Evolutionary conservation across 306 rosid species (phyloP).

Genomic region (Medicago ruthenica): DNA sequence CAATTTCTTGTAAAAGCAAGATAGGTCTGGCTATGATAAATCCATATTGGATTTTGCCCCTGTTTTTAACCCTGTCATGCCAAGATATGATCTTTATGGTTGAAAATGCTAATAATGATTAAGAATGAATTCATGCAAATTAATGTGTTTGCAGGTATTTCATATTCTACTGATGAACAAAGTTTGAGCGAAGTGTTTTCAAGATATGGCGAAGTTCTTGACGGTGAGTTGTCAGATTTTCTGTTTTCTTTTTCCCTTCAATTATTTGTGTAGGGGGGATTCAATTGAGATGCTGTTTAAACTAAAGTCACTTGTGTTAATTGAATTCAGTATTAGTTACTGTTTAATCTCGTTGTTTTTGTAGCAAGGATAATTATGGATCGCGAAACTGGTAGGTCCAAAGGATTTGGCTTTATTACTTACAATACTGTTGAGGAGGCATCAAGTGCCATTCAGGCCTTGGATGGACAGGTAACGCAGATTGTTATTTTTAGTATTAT

Average conservation of each 20-base stretch:
- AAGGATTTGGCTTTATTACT: constrained; percentile 89
- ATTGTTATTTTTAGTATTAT: constrained; percentile 9
- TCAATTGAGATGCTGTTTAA: neutral
- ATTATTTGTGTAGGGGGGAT: neutral
- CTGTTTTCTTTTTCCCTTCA: neutral
- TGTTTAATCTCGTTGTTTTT: constrained; percentile 37
- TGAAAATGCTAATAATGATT: neutral
- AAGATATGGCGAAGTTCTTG: constrained; percentile 77
- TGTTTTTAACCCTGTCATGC: neutral
- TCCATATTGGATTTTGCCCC: neutral
- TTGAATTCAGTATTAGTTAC: neutral
- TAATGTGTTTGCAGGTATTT: constrained; percentile 63
- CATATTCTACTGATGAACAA: constrained; percentile 72
- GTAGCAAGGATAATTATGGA: constrained; percentile 78
- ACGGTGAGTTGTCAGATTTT: constrained; percentile 54
- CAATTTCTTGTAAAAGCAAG: neutral
- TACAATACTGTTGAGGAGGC: constrained; percentile 75
- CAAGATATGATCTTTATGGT: neutral
- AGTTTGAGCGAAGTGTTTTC: constrained; percentile 69
- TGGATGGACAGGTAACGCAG: constrained; percentile 79
- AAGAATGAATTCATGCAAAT: neutral
- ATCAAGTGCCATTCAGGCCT: constrained; percentile 82
- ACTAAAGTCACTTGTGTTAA: neutral
- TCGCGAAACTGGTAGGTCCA: constrained; percentile 83
- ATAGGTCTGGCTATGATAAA: neutral